These are phyloP conservation scores for Kingdonia uniflora DNA, from an alignment of 164 flowering plant genomes.

Conservation along the genomic window DNA sequence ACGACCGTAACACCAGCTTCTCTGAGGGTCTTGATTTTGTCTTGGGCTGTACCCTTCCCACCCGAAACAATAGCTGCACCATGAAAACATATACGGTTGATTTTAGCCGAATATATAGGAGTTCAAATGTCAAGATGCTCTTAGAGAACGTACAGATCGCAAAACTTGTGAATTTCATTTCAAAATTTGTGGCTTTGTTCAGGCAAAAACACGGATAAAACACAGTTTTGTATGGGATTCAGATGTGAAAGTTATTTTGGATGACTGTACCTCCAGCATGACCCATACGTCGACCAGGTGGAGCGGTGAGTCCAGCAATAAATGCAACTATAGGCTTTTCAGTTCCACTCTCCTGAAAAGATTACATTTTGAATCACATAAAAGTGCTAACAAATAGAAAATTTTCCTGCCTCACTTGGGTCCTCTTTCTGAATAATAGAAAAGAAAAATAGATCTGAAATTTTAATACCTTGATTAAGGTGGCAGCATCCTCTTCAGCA, in stretches of 20 bases:
- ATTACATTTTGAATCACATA: too few relatives aligned
- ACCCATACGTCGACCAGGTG: conserved; percentile 99
- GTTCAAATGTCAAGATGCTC: too few relatives aligned
- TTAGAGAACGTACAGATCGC: too few relatives aligned
- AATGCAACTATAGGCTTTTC: conserved; percentile 92
- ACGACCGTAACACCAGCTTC: conserved; percentile 95
- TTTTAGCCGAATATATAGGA: too few relatives aligned
- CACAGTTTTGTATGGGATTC: too few relatives aligned
- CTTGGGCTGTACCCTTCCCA: conserved; percentile 98
- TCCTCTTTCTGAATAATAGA: neutral
- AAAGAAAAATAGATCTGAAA: neutral
- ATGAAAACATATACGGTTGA: too few relatives aligned
- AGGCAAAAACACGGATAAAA: too few relatives aligned
- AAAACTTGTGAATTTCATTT: too few relatives aligned
- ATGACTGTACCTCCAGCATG: conserved; percentile 87
- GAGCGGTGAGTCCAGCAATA: conserved; percentile 98
- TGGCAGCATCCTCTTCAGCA: conserved; percentile 99
- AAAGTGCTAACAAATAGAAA: too few relatives aligned
- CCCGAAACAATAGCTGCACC: conserved; percentile 95
- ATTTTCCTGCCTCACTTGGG: too few relatives aligned
- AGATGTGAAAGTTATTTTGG: too few relatives aligned
- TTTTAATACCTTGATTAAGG: conserved; percentile 61
- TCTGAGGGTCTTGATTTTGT: conserved; percentile 79
- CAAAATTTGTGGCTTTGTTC: too few relatives aligned
- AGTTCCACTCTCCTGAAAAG: conserved; percentile 86